Percentiles rank a stretch among this genome's conserved stretches.
These are phyloP conservation scores for Cyanodermella asteris DNA, from an alignment of 2,329 filamentous ascomycete genomes.

Conservation along the genomic window DNA sequence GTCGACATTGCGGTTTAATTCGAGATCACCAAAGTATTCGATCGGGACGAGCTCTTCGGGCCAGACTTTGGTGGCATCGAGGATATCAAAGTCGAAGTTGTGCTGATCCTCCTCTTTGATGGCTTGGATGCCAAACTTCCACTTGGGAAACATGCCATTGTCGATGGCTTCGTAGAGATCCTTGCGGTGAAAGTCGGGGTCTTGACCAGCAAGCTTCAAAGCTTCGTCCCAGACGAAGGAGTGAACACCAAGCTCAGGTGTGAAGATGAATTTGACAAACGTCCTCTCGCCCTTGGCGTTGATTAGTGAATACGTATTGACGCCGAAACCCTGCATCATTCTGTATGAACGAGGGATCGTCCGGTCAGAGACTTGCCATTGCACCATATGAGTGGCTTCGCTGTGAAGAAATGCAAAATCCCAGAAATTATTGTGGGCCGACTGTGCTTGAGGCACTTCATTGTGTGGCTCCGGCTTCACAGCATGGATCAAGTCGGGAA, in stretches of 20 bases:
- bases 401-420: conserved; percentile 47
- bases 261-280: conserved; percentile 63
- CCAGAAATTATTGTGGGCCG: conserved; percentile 57
- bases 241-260: conserved; percentile 52
- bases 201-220: conserved; percentile 49
- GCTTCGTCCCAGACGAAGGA: conserved; percentile 64
- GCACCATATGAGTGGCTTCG: conserved; percentile 57
- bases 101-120: conserved; percentile 50
- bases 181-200: conserved; percentile 65
- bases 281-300: conserved; percentile 46
- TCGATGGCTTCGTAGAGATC: conserved; percentile 57
- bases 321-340: conserved; percentile 74
- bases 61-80: conserved; percentile 74
- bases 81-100: conserved; percentile 65
- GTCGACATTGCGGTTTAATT: conserved; percentile 59
- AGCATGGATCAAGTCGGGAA: conserved; percentile 41
- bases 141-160: conserved; percentile 47
- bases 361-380: conserved; percentile 60
- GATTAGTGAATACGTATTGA: conserved; percentile 52
- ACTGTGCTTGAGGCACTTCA: conserved; percentile 49
- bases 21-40: conserved; percentile 55
- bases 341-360: conserved; percentile 52
- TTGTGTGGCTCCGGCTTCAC: conserved; percentile 49
- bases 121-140: conserved; percentile 66
- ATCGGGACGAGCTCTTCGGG: conserved; percentile 57